Evolutionary conservation across 306 rosid species (phyloP).

Genomic region (Geum urbanum): DNA sequence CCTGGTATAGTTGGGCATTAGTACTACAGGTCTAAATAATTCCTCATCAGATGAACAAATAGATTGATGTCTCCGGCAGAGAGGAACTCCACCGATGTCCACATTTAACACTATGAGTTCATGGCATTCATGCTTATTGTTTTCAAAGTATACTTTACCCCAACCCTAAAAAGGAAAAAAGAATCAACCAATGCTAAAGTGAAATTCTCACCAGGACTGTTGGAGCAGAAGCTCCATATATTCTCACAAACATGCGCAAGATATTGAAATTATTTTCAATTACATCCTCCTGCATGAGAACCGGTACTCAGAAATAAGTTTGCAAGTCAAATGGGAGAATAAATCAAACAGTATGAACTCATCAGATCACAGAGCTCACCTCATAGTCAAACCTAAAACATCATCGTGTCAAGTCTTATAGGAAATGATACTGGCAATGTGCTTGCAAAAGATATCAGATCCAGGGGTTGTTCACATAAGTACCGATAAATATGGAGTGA

Average conservation of each 20-base stretch:
- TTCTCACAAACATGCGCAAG: conserved; percentile 75
- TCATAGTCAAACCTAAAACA: conserved; percentile 86
- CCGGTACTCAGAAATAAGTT: neutral
- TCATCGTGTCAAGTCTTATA: conserved; percentile 29
- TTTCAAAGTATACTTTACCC: too few species aligned
- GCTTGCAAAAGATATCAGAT: conserved; percentile 21
- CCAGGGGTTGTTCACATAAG: conserved; percentile 25
- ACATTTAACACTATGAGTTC: too few species aligned
- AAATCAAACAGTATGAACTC: neutral
- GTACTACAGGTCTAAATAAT: neutral
- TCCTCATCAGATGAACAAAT: neutral
- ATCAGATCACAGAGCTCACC: conserved; percentile 40
- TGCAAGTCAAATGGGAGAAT: neutral
- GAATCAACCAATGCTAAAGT: neutral
- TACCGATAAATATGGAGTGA: conserved; percentile 7
- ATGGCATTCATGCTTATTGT: too few species aligned
- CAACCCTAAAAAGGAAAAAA: too few species aligned
- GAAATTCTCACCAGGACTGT: conserved; percentile 54
- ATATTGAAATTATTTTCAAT: conserved; percentile 74
- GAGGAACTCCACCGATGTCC: neutral
- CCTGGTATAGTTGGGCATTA: conserved; percentile 35
- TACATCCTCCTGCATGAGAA: conserved; percentile 77
- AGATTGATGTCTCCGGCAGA: neutral
- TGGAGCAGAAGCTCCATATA: conserved; percentile 81
- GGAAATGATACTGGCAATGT: conserved; percentile 27